Evolutionary conservation across 345 rosid species (phyloP), one percentile per base, ranked within the genome.

Genomic region (Aegle marmelos): DNA sequence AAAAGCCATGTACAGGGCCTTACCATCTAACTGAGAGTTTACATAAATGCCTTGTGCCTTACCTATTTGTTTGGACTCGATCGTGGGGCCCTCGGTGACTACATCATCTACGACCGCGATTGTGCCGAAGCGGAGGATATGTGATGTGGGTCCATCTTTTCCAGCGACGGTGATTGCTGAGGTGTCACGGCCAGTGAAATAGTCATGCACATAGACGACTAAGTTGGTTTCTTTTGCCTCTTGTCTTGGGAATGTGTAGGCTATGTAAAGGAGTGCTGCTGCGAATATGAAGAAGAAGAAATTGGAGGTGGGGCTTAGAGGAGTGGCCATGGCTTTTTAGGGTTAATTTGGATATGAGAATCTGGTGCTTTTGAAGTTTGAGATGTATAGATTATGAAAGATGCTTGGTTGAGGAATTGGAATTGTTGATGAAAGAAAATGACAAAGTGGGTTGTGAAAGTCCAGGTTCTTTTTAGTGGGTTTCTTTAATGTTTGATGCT

Each of bases 21-120:
- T 88, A 25, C 90, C 89, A 58, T 86, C 86, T 4, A 81, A 65
- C 68, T 88, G 89, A 9, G 87, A 86, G 81, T 86, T 86, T 30
- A 84, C 72, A 56, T 88, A 88, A 22, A 76, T 28, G 11, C 89
- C 89, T 73, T 88, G 90, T 0, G 87, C 90, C 6, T 87, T 81
- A 7, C 89, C 86, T 19, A 88, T 84, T 63, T 80, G 78, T 27
- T 63, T 84, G 24, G 90, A 86, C 69, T 84, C 82, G 0, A 73
- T 56, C 22, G 68, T 74, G 6, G 90, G 89, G n/a, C 89, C 89
- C 24, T 84, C 84, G 0, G 88, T 88, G 13, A 88, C 86, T 21
- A 74, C 83, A 68, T 84, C 87, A 68, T 88, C 90, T 3, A 84
- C 88, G 2, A 76, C 85, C 5, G 85, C 86, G 16, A 82, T 21